Base-by-base conservation (phyloP, 208 protist genomes). In the Novymonas esmeraldas region DNA sequence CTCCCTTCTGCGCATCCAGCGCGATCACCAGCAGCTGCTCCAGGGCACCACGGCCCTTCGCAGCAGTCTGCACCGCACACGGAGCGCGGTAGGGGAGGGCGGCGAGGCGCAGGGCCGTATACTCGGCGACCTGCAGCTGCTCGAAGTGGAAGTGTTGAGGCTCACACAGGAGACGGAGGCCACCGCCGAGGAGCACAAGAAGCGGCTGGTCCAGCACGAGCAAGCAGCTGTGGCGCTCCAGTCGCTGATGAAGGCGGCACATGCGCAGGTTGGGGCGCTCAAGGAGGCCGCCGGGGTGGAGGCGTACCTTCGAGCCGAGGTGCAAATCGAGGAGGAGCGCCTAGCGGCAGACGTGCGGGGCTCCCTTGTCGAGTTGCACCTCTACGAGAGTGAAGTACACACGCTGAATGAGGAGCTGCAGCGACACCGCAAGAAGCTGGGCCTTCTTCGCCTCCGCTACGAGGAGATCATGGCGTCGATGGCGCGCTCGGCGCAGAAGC, bases 251-350 rank as follows among this genome's bases (percentile, higher is more conserved):
- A 71, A 64, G 41, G 75, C 82, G 16, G 84, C 82, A 2, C 77
- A 81, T 29, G 64, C 41, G 28, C 77, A 85, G 31, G 52, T 85
- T n/a, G 58, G 59, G 2, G 39, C 29, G n/a, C 54, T 73, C 7
- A 65, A 64, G 44, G 72, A 70, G 29, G 57, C 75, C 9, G 82
- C 71, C 9, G 81, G 81, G 6, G 22, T 76, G 11, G 74, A 70
- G 65, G 80, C 84, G 20, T 71, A 82, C 26, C 74, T 90, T 4
- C 87, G 87, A 4, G 79, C 72, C n/a, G 69, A 87, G 71, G 70
- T 82, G 45, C 55, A 79, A 34, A 69, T 78, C 34, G 72, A 81
- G 59, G 74, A 87, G 75, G 82, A 77, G 31, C 62, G 69, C 29
- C 63, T 89, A 24, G 57, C 78, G 41, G 79, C 76, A 2, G 75